Evolutionary conservation across 192 early-diverging fungal genomes (phyloP), one percentile per base, ranked within the genome.

Genomic region (Obelidium mucronatum): DNA sequence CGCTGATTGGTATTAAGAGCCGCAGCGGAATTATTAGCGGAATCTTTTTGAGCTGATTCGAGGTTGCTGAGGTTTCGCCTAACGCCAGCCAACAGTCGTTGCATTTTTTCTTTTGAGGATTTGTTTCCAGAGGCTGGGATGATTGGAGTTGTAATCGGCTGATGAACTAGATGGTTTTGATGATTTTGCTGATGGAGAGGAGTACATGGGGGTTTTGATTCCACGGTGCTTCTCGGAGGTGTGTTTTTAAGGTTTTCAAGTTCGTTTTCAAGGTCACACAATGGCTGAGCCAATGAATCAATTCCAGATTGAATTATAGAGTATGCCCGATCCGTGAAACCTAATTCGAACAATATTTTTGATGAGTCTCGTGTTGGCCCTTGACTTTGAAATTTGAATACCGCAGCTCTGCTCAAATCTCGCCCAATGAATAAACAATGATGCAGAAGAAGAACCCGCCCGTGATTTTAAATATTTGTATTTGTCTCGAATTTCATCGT

Each of bases 391-490:
- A 34, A 68, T n/a, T 3, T 31, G 5, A 15, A 22, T 34, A 68
- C 66, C 59, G 42, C 35, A 28, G n/a, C n/a, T 31, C 4, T 2
- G 53, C 61, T 84, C 83, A 48, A 84, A 84, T 34, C 64, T 40
- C 2, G 83, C 79, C 83, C 83, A 84, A 24, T 80, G 59, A 30
- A 68, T 33, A 59, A 65, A 84, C 11, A 81, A 58, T 48, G 53
- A 58, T 55, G 79, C 79, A 22, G 54, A 55, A 26, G 48, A 30
- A 5, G 74, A 37, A 17, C 80, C 83, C 17, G 81, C 54, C 31
- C 80, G 31, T 15, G 68, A 34, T 52, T 78, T 79, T 1, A 84
- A 59, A 35, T 48, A 65, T 55, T 84, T 84, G 79, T 74, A 84
- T 53, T 74, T 78, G 56, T 84, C 83, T 5, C 83, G 36, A n/a